phyloP scores from a whole-genome alignment of 2,329 filamentous ascomycete genomes.

The Beauveria medogensis region DNA sequence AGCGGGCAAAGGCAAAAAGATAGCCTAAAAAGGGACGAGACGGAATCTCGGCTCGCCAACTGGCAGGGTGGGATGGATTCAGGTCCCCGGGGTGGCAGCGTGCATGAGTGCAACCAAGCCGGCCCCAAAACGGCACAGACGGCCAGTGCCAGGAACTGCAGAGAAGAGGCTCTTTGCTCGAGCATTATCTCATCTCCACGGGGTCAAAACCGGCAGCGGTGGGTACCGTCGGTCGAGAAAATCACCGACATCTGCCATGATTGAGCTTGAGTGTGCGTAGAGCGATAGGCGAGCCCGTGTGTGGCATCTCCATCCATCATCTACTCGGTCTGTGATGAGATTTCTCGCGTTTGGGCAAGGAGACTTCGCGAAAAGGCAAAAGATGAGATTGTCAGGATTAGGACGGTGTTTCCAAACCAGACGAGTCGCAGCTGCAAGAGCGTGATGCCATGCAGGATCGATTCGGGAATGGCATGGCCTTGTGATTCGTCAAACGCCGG shows the following conservation, averaged over 20 bases:
- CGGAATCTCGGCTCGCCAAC: constrained; percentile 7
- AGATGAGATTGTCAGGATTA: not conserved
- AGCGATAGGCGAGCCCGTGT: too few relatives aligned
- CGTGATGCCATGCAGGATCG: not conserved
- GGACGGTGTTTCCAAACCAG: constrained; percentile 4
- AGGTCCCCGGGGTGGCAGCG: not conserved
- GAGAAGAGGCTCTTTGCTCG: not conserved
- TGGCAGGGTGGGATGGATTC: not conserved
- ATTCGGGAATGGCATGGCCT: not conserved
- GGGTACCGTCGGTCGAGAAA: not conserved
- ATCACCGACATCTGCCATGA: not conserved
- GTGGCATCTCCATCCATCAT: too few relatives aligned
- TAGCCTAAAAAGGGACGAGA: constrained; percentile 6
- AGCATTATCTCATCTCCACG: not conserved
- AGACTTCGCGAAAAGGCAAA: not conserved
- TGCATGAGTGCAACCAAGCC: not conserved
- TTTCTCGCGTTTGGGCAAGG: not conserved
- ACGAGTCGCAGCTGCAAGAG: constrained; percentile 7
- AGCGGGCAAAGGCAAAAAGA: not conserved
- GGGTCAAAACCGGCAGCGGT: constrained; percentile 3
- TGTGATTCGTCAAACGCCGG: not conserved
- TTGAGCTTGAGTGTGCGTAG: not conserved
- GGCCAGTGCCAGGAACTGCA: not conserved
- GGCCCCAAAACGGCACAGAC: not conserved
- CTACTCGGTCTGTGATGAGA: not conserved